Percentiles rank a stretch among this genome's conserved stretches.
Conservation (phyloP, 768 basidiomycete species). For the Phaffia australis region DNA sequence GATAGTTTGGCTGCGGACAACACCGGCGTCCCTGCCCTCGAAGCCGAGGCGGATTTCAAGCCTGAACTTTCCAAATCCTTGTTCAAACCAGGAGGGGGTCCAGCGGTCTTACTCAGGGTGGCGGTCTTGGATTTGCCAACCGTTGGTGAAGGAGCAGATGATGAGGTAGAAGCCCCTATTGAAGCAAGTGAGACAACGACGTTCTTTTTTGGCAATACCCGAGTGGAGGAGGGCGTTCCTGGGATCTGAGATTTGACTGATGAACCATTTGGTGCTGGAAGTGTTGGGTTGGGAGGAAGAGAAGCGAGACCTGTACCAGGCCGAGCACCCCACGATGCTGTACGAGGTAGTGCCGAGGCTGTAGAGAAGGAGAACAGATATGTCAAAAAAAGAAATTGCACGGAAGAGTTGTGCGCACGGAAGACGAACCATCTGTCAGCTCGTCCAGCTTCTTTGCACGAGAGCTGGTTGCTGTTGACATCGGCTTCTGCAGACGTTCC, state of each 20-base stretch:
- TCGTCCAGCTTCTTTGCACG: constrained; percentile 9
- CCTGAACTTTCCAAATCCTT: not conserved
- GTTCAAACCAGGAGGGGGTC: constrained; percentile 6
- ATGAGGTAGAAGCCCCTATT: not conserved
- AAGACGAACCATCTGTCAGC: constrained; percentile 11
- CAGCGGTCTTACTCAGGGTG: not conserved
- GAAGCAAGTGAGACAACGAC: constrained; percentile 3
- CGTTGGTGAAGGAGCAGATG: not conserved
- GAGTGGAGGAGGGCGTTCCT: not conserved
- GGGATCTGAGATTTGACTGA: constrained; percentile 3
- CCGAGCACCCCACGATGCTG: constrained; percentile 42
- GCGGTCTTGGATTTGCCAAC: not conserved
- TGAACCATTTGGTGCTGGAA: constrained; percentile 15
- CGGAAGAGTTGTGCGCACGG: not conserved
- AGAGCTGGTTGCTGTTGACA: not conserved
- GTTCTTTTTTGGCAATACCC: not conserved
- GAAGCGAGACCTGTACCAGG: constrained; percentile 29
- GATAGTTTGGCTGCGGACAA: not conserved
- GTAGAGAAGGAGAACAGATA: not conserved
- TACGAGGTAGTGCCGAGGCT: constrained; percentile 51
- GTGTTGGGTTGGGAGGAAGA: constrained; percentile 30
- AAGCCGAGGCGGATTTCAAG: constrained; percentile 10
- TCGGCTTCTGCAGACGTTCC: constrained; percentile 39
- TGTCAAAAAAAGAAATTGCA: not conserved
- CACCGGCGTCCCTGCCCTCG: constrained; percentile 12